Evolutionary conservation across 371 early-diverging fungal genomes (phyloP).

Genomic region (Mortierella sp.): DNA sequence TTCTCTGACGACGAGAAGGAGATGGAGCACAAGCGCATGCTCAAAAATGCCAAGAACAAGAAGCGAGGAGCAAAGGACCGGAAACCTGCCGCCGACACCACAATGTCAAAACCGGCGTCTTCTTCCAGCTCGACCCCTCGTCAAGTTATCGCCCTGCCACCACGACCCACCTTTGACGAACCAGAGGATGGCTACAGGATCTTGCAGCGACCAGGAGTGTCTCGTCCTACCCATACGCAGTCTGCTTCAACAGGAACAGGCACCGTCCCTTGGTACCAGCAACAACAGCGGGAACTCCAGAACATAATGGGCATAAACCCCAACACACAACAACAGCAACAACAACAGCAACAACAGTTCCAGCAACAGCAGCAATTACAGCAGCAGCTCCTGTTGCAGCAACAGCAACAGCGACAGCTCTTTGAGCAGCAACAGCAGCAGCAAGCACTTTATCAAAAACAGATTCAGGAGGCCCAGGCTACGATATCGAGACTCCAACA

Average conservation of each 20-base stretch:
- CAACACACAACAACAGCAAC: conserved; percentile 18
- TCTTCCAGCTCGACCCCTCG: conserved; percentile 12
- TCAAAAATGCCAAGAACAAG: conserved; percentile 56
- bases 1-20: conserved; percentile 94
- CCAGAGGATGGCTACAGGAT: conserved; percentile 50
- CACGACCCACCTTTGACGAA: conserved; percentile 30
- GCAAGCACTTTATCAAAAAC: conserved; percentile 39
- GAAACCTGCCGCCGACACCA: conserved; percentile 27
- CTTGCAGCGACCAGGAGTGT: conserved; percentile 41
- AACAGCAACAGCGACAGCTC: conserved; percentile 45
- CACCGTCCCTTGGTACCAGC: conserved; percentile 55
- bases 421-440: conserved; percentile 47
- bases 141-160: conserved; percentile 41
- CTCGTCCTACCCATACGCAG: neutral
- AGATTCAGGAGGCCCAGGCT: conserved; percentile 46
- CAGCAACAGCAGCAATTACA: conserved; percentile 44
- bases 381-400: conserved; percentile 40
- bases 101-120: conserved; percentile 10
- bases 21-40: conserved; percentile 62
- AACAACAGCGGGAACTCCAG: conserved; percentile 56
- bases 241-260: conserved; percentile 17
- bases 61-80: conserved; percentile 37
- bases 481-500: conserved; percentile 44
- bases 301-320: conserved; percentile 43
- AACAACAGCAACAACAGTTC: conserved; percentile 35